Evolutionary conservation across 148 eudicot species (phyloP), one percentile per base, ranked within the genome.

Genomic region (Vaccinium macrocarpon): DNA sequence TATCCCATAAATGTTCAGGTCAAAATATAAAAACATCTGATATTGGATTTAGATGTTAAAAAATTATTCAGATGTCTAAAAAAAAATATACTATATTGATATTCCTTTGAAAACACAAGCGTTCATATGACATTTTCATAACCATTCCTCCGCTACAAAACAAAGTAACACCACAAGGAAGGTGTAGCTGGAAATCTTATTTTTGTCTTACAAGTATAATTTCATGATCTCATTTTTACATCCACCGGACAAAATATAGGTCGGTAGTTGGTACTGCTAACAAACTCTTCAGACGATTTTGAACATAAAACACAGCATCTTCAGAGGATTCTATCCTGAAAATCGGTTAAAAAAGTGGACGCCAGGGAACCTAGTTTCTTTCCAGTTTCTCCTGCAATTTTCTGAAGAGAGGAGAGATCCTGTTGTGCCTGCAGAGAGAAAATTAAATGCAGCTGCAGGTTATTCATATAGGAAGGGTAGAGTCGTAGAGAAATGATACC

Each of bases 311-410:
- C 23, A 0, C 62, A 18, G n/a, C 62, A 57, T 50, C 21, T 77
- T 93, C 84, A 94, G 81, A 94, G 94, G 82, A 92, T 83, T 89
- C 96, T 89, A 85, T 96, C 98, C 91, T 96, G 99, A 83, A 96
- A 80, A 89, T 94, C 96, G 4, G 91, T 87, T 81, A 95, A 76
- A 50, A 96, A 78, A 29, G 88, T 87, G 35, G 98, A 93, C 2
- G 97, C 98, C 29, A 94, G 25, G 52, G 95, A 90, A 88, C 95
- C 87, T 16, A 96, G 89, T 87, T 92, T 96, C 90, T 94, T 96
- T 85, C 99, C 98, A 10, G 99, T 94, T 86, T 96, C 99, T 86
- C 99, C 99, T 0, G 99, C 99, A 19, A 96, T 96, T 78, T 90
- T 94, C 90, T 93, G 95, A 78, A 96, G 89, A 19, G 98, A 94